These are phyloP conservation scores for Casuarina glauca DNA, from an alignment of 306 rosid species.

Conservation along the genomic window DNA sequence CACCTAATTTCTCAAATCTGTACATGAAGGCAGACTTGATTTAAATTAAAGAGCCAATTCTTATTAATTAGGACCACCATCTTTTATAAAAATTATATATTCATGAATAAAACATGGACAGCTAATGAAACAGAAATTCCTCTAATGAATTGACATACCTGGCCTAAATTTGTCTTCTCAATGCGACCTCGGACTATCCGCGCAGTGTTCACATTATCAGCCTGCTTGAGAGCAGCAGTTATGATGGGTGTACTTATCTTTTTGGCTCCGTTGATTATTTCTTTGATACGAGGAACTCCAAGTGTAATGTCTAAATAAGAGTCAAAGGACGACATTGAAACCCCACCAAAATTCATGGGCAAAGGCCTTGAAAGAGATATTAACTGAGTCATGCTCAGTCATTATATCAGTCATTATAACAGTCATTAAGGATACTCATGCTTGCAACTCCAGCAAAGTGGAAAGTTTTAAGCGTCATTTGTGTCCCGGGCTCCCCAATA, in stretches of 20 bases:
- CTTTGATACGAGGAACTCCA: too few relatives aligned
- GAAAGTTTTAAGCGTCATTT: too few relatives aligned
- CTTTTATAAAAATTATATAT: neutral
- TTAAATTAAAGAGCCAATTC: neutral
- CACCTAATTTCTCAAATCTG: neutral
- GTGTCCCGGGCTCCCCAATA: too few relatives aligned
- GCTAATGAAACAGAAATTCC: neutral
- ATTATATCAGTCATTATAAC: neutral
- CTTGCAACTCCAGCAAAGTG: too few relatives aligned
- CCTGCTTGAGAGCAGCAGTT: slow-evolving; percentile 67
- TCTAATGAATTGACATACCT: slow-evolving; percentile 46
- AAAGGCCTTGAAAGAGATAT: slow-evolving; percentile 2
- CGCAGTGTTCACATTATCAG: slow-evolving; percentile 54
- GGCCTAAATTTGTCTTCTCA: slow-evolving; percentile 86
- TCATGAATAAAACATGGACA: neutral
- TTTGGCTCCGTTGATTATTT: too few relatives aligned
- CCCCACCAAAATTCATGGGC: slow-evolving; percentile 22
- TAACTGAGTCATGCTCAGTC: slow-evolving; percentile 11
- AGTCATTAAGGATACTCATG: slow-evolving; percentile 60
- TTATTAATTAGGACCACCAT: neutral
- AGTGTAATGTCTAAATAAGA: slow-evolving; percentile 35
- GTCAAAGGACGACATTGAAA: slow-evolving; percentile 48
- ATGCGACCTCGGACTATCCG: slow-evolving; percentile 81
- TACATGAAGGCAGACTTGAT: neutral
- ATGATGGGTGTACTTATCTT: too few relatives aligned